A percentile compares a stretch with the other conserved stretches of the same genome.
These are phyloP conservation scores for Daldinia loculata DNA, from an alignment of 495 filamentous ascomycete species.

Conservation along the genomic window DNA sequence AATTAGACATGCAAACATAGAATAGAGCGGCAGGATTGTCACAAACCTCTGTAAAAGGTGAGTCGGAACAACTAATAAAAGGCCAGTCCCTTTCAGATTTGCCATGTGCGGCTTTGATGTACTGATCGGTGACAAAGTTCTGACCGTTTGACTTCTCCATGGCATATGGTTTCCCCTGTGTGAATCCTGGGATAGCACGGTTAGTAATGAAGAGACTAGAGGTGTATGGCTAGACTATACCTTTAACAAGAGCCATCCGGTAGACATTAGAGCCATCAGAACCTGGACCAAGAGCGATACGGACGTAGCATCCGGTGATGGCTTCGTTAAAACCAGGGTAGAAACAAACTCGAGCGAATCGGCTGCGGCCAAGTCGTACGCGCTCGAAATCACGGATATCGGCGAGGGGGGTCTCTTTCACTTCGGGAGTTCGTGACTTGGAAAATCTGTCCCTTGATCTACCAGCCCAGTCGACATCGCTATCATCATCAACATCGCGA, in stretches of 20 bases:
- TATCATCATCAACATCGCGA: slow-evolving; percentile 76
- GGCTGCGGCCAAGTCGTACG: slow-evolving; percentile 78
- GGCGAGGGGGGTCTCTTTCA: slow-evolving; percentile 62
- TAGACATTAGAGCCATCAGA: slow-evolving; percentile 75
- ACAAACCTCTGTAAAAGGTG: slow-evolving; percentile 74
- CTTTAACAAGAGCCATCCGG: slow-evolving; percentile 85
- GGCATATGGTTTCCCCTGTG: slow-evolving; percentile 78
- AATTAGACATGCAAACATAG: slow-evolving; percentile 36
- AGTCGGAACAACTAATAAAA: slow-evolving; percentile 84
- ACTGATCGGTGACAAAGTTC: slow-evolving; percentile 76
- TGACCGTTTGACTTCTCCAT: slow-evolving; percentile 75
- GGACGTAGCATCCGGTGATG: slow-evolving; percentile 79
- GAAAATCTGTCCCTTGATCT: slow-evolving; percentile 51
- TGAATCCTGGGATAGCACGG: slow-evolving; percentile 66
- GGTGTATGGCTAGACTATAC: slow-evolving; percentile 51
- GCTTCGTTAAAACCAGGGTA: slow-evolving; percentile 86
- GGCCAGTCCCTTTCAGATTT: slow-evolving; percentile 80
- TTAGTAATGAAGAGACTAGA: slow-evolving; percentile 46
- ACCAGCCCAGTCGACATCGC: slow-evolving; percentile 77
- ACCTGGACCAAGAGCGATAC: slow-evolving; percentile 80
- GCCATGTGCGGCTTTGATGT: slow-evolving; percentile 76
- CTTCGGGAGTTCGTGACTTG: slow-evolving; percentile 57
- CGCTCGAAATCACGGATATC: slow-evolving; percentile 83
- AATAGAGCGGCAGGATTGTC: slow-evolving; percentile 2
- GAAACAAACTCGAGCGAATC: slow-evolving; percentile 88